Base-by-base conservation (phyloP, 495 filamentous ascomycete species). In the Lasiosphaeria miniovina region DNA sequence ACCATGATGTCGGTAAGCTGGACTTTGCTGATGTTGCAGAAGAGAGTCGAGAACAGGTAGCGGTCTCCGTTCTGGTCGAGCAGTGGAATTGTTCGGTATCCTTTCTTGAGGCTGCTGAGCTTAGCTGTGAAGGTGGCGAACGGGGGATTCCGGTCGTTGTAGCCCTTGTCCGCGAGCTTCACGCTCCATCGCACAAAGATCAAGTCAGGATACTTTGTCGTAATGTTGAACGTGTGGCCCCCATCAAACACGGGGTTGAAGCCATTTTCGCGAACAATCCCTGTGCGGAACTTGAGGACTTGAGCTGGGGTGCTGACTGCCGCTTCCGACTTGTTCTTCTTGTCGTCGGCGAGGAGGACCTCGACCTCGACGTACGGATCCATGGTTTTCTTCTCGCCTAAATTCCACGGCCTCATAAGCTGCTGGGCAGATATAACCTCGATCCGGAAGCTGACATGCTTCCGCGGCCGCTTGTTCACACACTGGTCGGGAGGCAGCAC, bases 1-100 rank as follows among this genome's bases (percentile, higher is more conserved):
- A 82, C 70, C 65, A 85, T 82, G 57, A 83, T 71, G 48, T 77
- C 78, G 3, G 75, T 77, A n/a, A 78, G 69, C n/a, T 78, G 78
- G 32, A 77, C 76, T 46, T 84, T 91, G 57, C 85, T 84, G 71
- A 98, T 89, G 59, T 84, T 84, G 72, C 91, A 94, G 74, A 98
- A 96, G 38, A 98, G 76, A 0, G 90, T 95, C n/a, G 94, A 96
- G 72, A 95, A 95, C 31, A 96, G 78, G 70, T 91, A 97, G 61
- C 90, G 90, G 57, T 97, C 91, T 54, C 93, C 94, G 58, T 90
- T 88, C 49, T 82, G 80, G 72, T 96, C 90, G 66, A 87, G 87
- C n/a, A 98, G 80, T n/a, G 93, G 94, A 43, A 98, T 81, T 63
- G 96, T 95, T 52, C 93, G 93, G 67, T 95, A 98, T n/a, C 94